phyloP scores from a whole-genome alignment of 2,329 filamentous ascomycete genomes.

The Graphilbum fragrans region DNA sequence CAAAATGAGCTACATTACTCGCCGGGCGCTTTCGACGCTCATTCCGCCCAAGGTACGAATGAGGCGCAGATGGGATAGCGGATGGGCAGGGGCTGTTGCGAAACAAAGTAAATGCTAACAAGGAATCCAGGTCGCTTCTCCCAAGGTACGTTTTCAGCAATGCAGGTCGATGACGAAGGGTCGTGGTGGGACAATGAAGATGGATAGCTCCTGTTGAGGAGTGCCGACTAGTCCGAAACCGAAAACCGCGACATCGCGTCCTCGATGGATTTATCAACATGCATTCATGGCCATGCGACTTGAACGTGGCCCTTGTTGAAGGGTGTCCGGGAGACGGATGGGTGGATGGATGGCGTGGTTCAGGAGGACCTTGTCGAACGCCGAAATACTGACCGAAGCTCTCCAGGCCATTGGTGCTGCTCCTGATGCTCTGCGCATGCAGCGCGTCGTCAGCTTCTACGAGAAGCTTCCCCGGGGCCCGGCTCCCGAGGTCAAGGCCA shows the following conservation, averaged over 20 bases:
- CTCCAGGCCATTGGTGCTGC: constrained; percentile 83
- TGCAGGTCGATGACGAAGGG: background rate
- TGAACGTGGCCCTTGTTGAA: too few relatives aligned
- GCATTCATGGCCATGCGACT: too few relatives aligned
- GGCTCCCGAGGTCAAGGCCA: constrained; percentile 71
- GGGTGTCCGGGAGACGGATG: too few relatives aligned
- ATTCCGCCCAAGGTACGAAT: constrained; percentile 89
- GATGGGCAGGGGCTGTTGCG: background rate
- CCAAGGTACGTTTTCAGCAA: constrained; percentile 53
- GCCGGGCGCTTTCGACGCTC: constrained; percentile 91
- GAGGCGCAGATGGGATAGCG: background rate
- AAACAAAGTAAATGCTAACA: background rate
- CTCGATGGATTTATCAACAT: too few relatives aligned
- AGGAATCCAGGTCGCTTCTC: constrained; percentile 58
- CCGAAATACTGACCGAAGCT: too few relatives aligned
- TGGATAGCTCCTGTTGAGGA: background rate
- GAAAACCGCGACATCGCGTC: too few relatives aligned
- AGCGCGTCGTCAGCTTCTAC: constrained; percentile 97
- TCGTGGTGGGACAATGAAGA: background rate
- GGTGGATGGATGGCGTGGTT: too few relatives aligned
- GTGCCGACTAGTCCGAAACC: too few relatives aligned
- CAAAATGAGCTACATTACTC: constrained; percentile 87
- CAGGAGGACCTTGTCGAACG: too few relatives aligned
- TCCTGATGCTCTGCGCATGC: constrained; percentile 94
- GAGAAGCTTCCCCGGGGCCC: constrained; percentile 91